Base-by-base conservation (phyloP, 2,329 filamentous ascomycete genomes). In the Albifimbria verrucaria region DNA sequence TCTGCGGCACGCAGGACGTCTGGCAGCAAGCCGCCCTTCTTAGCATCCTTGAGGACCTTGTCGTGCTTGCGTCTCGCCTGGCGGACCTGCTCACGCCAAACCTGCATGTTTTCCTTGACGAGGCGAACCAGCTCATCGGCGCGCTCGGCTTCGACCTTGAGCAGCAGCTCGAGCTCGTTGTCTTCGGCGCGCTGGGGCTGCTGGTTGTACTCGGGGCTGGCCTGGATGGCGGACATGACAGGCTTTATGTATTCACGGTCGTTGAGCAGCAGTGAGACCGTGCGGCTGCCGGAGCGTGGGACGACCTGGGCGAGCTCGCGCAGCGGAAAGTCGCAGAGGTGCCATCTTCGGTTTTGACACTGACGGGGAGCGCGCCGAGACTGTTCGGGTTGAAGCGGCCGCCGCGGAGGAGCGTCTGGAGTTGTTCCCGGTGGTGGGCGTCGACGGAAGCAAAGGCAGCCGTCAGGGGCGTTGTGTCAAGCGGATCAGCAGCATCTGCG, bases 141-240 rank as follows among this genome's bases (percentile, higher is more conserved):
- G 57, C 68, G 68, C 70, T 81, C 79, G 25, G 73, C 68, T 72
- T 83, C 80, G 51, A 83, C 68, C 62, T 74, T 75, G 55, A 85
- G 72, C 24, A 79, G 62, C 53, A 85, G 75, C 72, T 84, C 81
- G 21, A 84, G 76, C 67, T 81, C 79, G 67, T 83, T 83, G 65
- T 84, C 81, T 45, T 77, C 72, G 64, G 74, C 75, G 20, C 72
- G 72, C 75, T 84, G 82, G 46, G 81, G 80, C 74, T 83, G 80
- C 74, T 83, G 80, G 72, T 83, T 83, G 68, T 80, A 83, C 59
- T 79, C 74, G n/a, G 66, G 62, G 61, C 72, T 77, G 25, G 67
- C 61, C 68, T 82, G 79, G 49, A 83, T 72, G 26, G 80, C 80
- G 62, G 72, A 76, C 74, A 81, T 77, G 69, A 83, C 77, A 59